phyloP scores from a whole-genome alignment of 2,329 filamentous ascomycete species.

The Bertia moriformis region DNA sequence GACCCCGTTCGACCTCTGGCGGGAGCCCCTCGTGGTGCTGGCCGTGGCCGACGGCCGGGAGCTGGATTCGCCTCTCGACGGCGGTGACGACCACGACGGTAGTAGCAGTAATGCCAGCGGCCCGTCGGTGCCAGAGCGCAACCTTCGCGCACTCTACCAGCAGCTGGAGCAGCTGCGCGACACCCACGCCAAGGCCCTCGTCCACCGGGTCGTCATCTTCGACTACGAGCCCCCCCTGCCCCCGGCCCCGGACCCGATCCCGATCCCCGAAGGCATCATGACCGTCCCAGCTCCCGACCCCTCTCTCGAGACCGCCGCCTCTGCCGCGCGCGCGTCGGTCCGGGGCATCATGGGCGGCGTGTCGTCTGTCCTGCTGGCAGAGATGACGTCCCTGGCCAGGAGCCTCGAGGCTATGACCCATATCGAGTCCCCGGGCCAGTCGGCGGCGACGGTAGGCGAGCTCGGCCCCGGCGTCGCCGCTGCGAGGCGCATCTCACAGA shows the following conservation, averaged over 20 bases:
- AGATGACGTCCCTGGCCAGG: slow-evolving; percentile 61
- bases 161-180: slow-evolving; percentile 60
- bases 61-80: slow-evolving; percentile 25
- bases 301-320: too few relatives aligned
- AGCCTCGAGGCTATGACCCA: slow-evolving; percentile 59
- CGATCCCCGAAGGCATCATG: slow-evolving; percentile 53
- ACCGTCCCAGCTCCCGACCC: slow-evolving; percentile 54
- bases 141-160: slow-evolving; percentile 43
- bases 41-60: slow-evolving; percentile 73
- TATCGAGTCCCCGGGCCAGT: slow-evolving; percentile 60
- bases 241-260: slow-evolving; percentile 31
- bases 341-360: slow-evolving; percentile 71
- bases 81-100: slow-evolving; percentile 6
- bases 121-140: slow-evolving; percentile 35
- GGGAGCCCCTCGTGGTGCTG: slow-evolving; percentile 70
- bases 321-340: slow-evolving; percentile 59
- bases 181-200: slow-evolving; percentile 59
- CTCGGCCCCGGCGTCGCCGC: slow-evolving; percentile 23
- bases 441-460: slow-evolving; percentile 4
- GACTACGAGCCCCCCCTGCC: slow-evolving; percentile 45
- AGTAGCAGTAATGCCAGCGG: slow-evolving; percentile 38
- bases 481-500: slow-evolving; percentile 40
- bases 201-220: slow-evolving; percentile 69
- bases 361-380: slow-evolving; percentile 57
- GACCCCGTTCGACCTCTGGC: slow-evolving; percentile 78